Conservation (phyloP, 768 basidiomycete genomes). For the Tulasnella sp. region DNA sequence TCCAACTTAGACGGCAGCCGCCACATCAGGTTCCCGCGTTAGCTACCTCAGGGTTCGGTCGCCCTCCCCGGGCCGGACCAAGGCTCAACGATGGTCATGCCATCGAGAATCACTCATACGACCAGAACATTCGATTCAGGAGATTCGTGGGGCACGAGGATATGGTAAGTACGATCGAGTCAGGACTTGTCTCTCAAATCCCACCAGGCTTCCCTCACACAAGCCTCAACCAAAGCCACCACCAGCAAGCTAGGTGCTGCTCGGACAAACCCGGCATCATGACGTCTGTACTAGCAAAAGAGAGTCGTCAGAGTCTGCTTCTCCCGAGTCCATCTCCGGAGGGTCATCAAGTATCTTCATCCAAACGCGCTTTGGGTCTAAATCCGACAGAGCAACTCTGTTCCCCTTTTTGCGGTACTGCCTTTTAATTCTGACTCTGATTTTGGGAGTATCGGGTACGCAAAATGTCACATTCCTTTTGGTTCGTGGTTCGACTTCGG, state of each 20-base stretch:
- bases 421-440: slow-evolving; percentile 3
- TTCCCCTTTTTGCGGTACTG: slow-evolving; percentile 10
- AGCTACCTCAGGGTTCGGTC: background rate
- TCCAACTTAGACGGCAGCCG: background rate
- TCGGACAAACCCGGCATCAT: background rate
- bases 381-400: slow-evolving; percentile 17
- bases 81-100: background rate
- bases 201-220: background rate
- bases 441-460: background rate
- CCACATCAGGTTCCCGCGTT: slow-evolving; percentile 5
- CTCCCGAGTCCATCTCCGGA: background rate
- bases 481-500: background rate
- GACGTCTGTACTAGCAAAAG: background rate
- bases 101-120: background rate
- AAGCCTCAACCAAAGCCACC: background rate
- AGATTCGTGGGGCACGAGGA: background rate
- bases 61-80: background rate
- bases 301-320: background rate
- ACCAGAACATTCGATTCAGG: background rate
- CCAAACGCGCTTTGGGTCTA: slow-evolving; percentile 22
- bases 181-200: background rate
- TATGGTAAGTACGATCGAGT: background rate
- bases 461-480: background rate
- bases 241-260: background rate
- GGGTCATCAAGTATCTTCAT: slow-evolving; percentile 20